Evolutionary conservation across 164 flowering plant genomes (phyloP), one percentile per base, ranked within the genome.

Genomic region (Vitis riparia): DNA sequence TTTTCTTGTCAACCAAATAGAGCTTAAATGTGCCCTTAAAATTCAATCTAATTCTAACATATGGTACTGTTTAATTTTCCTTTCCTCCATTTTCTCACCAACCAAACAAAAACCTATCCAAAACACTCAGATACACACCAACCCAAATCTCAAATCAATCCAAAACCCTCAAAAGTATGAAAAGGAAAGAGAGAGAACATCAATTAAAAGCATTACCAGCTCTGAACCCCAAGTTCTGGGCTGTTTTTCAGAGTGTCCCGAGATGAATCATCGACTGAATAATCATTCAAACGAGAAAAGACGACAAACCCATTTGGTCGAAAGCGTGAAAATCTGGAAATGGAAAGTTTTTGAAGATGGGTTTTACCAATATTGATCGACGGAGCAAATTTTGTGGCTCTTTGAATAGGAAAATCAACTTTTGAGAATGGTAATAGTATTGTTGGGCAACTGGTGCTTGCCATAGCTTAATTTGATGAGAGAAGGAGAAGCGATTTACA

Each of bases 191-290:
- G 23, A 58, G 14, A 9, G 15, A 5, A 53, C 14, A 53, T 14
- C 14, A 29, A 59, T 12, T n/a, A 59, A 17, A 15, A 30, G 11
- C 3, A 23, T 23, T 71, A 80, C 86, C 76, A 9, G 72, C 66
- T 74, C 58, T 71, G 72, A 70, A 83, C 80, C 68, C 76, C 72
- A 60, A 67, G 29, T n/a, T 62, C 64, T 9, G 72, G 63, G 51
- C 16, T 55, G 30, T 52, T 44, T 12, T 55, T 11, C 7, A 9
- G 29, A 13, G 66, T 14, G 5, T 8, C 49, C 11, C 23, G 9
- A 65, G 48, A 55, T 52, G 17, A 13, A 60, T 65, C 65, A 29
- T 71, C 69, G 57, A 59, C 62, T 59, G 68, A 66, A 63, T 73
- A 63, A 66, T 73, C 69, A 48, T 50, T 71, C n/a, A 70, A 64